phyloP scores from a whole-genome alignment of 352 stramenopile genomes.

The Phytophthora cactorum region DNA sequence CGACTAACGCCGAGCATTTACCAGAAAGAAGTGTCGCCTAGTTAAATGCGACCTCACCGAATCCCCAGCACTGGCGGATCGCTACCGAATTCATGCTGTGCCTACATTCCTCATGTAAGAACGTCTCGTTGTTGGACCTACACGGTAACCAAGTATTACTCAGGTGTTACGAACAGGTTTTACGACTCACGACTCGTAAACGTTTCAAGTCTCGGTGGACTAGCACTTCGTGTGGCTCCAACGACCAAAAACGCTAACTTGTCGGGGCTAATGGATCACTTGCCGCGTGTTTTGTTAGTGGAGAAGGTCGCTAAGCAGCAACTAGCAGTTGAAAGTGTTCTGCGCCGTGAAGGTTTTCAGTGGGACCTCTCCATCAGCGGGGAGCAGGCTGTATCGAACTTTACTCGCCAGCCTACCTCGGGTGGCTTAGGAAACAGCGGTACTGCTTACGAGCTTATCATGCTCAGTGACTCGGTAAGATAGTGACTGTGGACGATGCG shows the following conservation, averaged over 20 bases:
- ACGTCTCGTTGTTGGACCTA: not conserved
- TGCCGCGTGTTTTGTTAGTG: conserved; percentile 70
- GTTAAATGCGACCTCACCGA: conserved; percentile 82
- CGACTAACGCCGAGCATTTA: conserved; percentile 1
- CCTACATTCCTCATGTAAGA: conserved; percentile 80
- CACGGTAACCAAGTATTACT: not conserved
- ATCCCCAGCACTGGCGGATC: conserved; percentile 56
- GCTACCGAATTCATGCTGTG: conserved; percentile 70
- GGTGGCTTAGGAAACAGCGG: conserved; percentile 2
- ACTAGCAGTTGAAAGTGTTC: conserved; percentile 58
- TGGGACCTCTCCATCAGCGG: conserved; percentile 73
- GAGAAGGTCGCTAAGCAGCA: conserved; percentile 65
- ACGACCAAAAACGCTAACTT: conserved; percentile 67
- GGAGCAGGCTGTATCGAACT: conserved; percentile 59
- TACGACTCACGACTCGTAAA: conserved; percentile 63
- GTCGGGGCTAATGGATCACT: conserved; percentile 56
- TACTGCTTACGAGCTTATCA: conserved; percentile 52
- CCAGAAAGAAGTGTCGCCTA: conserved; percentile 51
- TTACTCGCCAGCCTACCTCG: conserved; percentile 41
- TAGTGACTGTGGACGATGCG: not conserved
- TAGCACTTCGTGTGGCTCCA: conserved; percentile 53
- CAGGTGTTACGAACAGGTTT: conserved; percentile 45
- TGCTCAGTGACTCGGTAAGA: conserved; percentile 63
- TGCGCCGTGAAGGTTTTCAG: conserved; percentile 68
- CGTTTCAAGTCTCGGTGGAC: conserved; percentile 67